These are phyloP conservation scores for Calendula officinalis DNA, from an alignment of 129 eudicot genomes.

Conservation along the genomic window DNA sequence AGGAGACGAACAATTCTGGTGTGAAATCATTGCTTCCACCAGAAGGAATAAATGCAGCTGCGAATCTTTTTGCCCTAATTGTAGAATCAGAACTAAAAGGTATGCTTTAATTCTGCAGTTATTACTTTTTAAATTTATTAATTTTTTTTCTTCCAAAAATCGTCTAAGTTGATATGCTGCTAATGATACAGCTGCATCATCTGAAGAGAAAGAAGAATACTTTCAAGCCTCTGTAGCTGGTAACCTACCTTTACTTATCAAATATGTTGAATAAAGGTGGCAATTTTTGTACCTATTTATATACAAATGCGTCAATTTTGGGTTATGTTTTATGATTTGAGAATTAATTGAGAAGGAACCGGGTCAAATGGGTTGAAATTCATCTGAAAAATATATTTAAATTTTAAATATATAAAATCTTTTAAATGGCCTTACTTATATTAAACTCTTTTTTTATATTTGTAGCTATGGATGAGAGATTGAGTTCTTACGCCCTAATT, in stretches of 20 bases:
- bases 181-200: conserved; percentile 71
- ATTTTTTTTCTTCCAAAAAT: neutral
- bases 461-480: conserved; percentile 96
- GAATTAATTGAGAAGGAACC: too few relatives aligned
- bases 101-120: conserved; percentile 29
- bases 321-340: neutral
- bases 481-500: conserved; percentile 89
- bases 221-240: conserved; percentile 85
- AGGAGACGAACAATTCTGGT: conserved; percentile 55
- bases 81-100: conserved; percentile 91
- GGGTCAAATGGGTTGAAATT: neutral
- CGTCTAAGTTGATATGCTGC: conserved; percentile 9
- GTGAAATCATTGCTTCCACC: conserved; percentile 57
- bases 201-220: conserved; percentile 71
- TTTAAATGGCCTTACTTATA: neutral
- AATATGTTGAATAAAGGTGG: conserved; percentile 16
- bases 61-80: conserved; percentile 74
- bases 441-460: conserved; percentile 19
- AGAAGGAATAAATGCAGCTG: conserved; percentile 79
- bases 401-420: neutral
- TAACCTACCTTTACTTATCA: conserved; percentile 26
- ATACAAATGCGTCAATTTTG: neutral
- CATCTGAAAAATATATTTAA: neutral
- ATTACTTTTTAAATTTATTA: neutral
- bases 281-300: conserved; percentile 9